phyloP scores from a whole-genome alignment of 192 early-diverging fungal genomes.

The Linnemannia schmuckeri region DNA sequence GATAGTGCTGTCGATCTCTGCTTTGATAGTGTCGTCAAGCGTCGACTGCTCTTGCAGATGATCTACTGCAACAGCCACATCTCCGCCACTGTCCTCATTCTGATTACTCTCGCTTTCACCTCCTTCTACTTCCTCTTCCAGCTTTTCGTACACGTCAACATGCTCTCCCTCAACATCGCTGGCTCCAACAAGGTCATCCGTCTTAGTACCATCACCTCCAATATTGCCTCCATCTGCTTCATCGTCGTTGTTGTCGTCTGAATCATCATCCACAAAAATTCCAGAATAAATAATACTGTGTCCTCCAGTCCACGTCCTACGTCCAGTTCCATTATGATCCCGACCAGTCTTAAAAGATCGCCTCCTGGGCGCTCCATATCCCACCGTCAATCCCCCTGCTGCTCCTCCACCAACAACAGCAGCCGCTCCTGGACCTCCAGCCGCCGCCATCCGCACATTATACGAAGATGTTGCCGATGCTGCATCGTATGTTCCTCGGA shows the following conservation, averaged over 20 bases:
- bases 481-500: constrained; percentile 22
- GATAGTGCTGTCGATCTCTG: constrained; percentile 23
- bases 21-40: background rate
- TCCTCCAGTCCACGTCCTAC: constrained; percentile 53
- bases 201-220: background rate
- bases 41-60: background rate
- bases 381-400: constrained; percentile 24
- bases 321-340: constrained; percentile 29
- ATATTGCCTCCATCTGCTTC: background rate
- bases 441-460: constrained; percentile 27
- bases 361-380: constrained; percentile 26
- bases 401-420: constrained; percentile 15
- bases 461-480: constrained; percentile 14
- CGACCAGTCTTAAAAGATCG: constrained; percentile 22
- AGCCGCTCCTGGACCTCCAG: constrained; percentile 2
- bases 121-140: background rate
- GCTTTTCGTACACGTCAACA: background rate
- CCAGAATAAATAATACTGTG: constrained; percentile 57
- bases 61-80: background rate
- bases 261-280: constrained; percentile 49
- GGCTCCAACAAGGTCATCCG: background rate
- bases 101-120: background rate
- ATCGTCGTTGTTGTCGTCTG: constrained; percentile 23
- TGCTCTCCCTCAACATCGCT: constrained; percentile 1
- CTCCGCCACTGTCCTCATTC: background rate